Percentiles rank a stretch among this genome's conserved stretches.
These are phyloP conservation scores for Saprolegnia diclina DNA, from an alignment of 352 stramenopile species.

Conservation along the genomic window DNA sequence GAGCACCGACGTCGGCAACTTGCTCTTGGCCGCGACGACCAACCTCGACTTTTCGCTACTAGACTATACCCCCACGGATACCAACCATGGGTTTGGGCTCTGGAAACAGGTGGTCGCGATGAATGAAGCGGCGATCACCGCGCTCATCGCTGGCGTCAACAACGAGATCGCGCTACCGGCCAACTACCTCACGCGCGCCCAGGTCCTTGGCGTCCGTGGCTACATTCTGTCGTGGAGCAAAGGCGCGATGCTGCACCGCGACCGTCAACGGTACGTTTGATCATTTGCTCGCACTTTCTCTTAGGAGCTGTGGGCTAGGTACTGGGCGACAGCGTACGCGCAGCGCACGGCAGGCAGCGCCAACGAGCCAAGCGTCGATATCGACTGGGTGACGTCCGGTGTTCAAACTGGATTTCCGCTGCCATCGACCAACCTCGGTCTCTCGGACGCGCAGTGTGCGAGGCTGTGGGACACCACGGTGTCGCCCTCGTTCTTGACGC, in stretches of 20 bases:
- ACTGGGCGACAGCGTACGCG: slow-evolving; percentile 48
- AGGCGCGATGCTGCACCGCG: slow-evolving; percentile 40
- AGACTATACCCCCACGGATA: slow-evolving; percentile 46
- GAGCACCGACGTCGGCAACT: slow-evolving; percentile 48
- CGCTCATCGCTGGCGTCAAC: slow-evolving; percentile 54
- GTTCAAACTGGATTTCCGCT: slow-evolving; percentile 56
- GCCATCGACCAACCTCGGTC: slow-evolving; percentile 26
- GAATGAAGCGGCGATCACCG: slow-evolving; percentile 49
- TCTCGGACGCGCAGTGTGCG: slow-evolving; percentile 3
- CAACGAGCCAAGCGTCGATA: slow-evolving; percentile 49
- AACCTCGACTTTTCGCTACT: slow-evolving; percentile 67
- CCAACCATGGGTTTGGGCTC: slow-evolving; percentile 54
- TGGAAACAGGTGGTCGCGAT: slow-evolving; percentile 71
- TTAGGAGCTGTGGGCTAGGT: background rate
- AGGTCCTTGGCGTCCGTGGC: slow-evolving; percentile 51
- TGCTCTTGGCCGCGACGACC: slow-evolving; percentile 45
- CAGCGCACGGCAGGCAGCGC: slow-evolving; percentile 42
- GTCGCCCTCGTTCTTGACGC: slow-evolving; percentile 40
- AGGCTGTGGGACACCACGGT: slow-evolving; percentile 42
- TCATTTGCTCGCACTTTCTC: background rate
- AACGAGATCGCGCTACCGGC: slow-evolving; percentile 43
- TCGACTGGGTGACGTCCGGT: slow-evolving; percentile 45
- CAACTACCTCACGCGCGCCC: slow-evolving; percentile 51
- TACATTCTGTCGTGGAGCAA: slow-evolving; percentile 54
- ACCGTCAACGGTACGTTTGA: slow-evolving; percentile 49